phyloP scores from a whole-genome alignment of 345 rosid genomes.

The Eucalyptus pauciflora region DNA sequence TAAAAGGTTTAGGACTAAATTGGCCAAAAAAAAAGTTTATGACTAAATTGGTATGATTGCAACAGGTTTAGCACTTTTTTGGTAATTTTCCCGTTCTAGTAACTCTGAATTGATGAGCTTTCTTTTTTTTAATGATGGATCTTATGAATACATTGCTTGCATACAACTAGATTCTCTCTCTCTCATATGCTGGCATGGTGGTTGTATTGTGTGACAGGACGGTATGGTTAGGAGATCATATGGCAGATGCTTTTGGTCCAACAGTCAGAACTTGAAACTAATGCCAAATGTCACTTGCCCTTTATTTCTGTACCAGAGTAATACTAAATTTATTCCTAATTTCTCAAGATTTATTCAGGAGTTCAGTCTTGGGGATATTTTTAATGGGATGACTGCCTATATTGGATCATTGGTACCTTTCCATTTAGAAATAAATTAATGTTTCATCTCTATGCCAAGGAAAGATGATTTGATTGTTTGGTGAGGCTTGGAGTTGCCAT shows the following conservation, averaged over 20 bases:
- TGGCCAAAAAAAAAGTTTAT: too few species aligned
- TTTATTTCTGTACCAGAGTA: neutral
- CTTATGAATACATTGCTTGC: neutral
- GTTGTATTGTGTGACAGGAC: neutral
- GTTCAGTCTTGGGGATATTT: neutral
- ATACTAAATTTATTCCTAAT: neutral
- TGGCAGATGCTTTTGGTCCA: neutral
- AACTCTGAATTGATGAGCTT: neutral
- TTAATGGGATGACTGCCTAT: neutral
- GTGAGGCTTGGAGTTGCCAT: neutral
- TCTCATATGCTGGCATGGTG: neutral
- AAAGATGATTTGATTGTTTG: neutral
- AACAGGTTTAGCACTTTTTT: too few species aligned
- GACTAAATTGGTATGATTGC: too few species aligned
- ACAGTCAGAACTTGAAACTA: neutral
- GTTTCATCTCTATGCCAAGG: neutral
- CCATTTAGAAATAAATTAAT: neutral
- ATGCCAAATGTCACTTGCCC: neutral
- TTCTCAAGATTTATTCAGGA: neutral
- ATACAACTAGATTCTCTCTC: neutral
- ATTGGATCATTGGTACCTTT: neutral
- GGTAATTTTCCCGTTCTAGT: neutral
- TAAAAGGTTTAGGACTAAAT: too few species aligned
- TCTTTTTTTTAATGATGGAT: neutral
- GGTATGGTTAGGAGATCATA: neutral